A percentile compares a stretch with the other conserved stretches of the same genome.
These are phyloP conservation scores for Venturia carpophila DNA, from an alignment of 2,329 filamentous ascomycete species.

Conservation along the genomic window DNA sequence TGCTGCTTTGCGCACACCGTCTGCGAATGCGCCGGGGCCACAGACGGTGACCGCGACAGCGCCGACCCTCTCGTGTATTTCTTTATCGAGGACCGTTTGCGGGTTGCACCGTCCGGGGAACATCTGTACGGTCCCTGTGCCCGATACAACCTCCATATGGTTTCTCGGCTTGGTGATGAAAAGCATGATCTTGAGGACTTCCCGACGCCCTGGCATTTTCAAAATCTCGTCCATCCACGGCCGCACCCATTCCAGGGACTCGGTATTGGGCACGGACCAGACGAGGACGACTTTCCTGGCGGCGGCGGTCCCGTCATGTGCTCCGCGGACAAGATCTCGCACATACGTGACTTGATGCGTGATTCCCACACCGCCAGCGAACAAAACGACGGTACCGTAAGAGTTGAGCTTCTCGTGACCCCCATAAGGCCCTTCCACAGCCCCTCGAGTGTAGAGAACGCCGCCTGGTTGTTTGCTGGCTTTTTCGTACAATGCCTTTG, in stretches of 20 bases:
- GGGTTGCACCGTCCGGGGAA: slow-evolving; percentile 51
- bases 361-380: slow-evolving; percentile 74
- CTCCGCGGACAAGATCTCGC: slow-evolving; percentile 62
- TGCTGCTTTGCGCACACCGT: slow-evolving; percentile 51
- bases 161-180: slow-evolving; percentile 55
- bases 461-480: slow-evolving; percentile 41
- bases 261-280: slow-evolving; percentile 70
- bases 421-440: slow-evolving; percentile 70
- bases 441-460: slow-evolving; percentile 54
- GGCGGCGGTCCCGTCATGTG: slow-evolving; percentile 59
- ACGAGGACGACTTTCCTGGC: slow-evolving; percentile 65
- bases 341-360: slow-evolving; percentile 72
- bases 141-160: slow-evolving; percentile 46
- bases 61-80: slow-evolving; percentile 48
- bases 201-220: slow-evolving; percentile 49
- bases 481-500: slow-evolving; percentile 59
- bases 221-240: slow-evolving; percentile 60
- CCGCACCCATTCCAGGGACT: slow-evolving; percentile 56
- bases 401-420: slow-evolving; percentile 63
- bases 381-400: slow-evolving; percentile 70
- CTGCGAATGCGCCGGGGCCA: slow-evolving; percentile 55
- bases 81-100: slow-evolving; percentile 48
- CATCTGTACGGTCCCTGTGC: slow-evolving; percentile 54
- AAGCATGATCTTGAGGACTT: slow-evolving; percentile 52
- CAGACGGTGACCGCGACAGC: slow-evolving; percentile 56